These are phyloP conservation scores for Cenchrus purpureus DNA, from an alignment of 176 grass and related monocot genomes.

Conservation along the genomic window DNA sequence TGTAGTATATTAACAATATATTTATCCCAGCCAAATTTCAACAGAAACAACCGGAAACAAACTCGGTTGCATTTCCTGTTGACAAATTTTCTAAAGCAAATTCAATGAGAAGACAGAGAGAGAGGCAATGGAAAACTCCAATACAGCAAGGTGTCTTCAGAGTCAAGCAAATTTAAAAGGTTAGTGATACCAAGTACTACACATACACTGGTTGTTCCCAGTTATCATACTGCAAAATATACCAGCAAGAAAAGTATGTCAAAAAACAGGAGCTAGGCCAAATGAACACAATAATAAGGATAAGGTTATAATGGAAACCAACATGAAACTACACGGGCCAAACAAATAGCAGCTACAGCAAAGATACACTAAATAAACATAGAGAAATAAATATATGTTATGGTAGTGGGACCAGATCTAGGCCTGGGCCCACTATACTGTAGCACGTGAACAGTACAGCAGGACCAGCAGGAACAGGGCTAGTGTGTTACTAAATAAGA, in stretches of 20 bases:
- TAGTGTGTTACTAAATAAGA: too few species aligned
- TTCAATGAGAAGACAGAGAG: neutral
- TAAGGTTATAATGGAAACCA: slow-evolving; percentile 14
- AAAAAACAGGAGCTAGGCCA: slow-evolving; percentile 8
- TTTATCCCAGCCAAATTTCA: neutral
- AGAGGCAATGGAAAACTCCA: neutral
- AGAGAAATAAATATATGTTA: slow-evolving; percentile 5
- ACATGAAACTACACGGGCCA: neutral
- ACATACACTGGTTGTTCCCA: too few species aligned
- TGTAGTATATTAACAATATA: neutral
- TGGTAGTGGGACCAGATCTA: too few species aligned
- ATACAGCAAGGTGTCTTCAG: neutral
- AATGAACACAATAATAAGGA: slow-evolving; percentile 18
- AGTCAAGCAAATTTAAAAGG: neutral
- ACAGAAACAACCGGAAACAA: slow-evolving; percentile 20
- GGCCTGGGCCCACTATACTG: too few species aligned
- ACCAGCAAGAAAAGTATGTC: too few species aligned
- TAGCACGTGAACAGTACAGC: too few species aligned
- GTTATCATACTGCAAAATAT: too few species aligned
- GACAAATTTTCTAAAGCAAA: neutral
- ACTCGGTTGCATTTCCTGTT: neutral
- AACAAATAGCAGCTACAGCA: slow-evolving; percentile 24
- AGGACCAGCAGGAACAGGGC: too few species aligned
- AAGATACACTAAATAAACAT: slow-evolving; percentile 23
- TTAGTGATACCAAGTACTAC: too few species aligned